Conservation (phyloP, 805 yeast species). For the Wickerhamomyces mucosus region DNA sequence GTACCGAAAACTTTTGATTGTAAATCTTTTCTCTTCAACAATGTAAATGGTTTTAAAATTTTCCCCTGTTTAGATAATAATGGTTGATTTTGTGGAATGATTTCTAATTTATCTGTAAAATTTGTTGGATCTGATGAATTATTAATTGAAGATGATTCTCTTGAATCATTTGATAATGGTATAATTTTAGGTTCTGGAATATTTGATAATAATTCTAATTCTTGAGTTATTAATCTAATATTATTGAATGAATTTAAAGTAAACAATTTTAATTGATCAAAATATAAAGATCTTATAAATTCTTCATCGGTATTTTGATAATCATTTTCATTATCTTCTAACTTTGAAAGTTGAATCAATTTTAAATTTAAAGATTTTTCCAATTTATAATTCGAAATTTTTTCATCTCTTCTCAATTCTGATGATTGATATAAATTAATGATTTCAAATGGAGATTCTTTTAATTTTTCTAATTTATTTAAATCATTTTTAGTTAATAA, state of each 20-base stretch:
- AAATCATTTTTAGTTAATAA: slow-evolving; percentile 30
- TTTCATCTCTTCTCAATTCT: slow-evolving; percentile 47
- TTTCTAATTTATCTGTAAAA: slow-evolving; percentile 59
- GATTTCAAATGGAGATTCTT: slow-evolving; percentile 24
- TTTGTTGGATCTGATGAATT: slow-evolving; percentile 24
- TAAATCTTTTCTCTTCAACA: slow-evolving; percentile 52
- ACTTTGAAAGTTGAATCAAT: slow-evolving; percentile 30
- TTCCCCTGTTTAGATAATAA: slow-evolving; percentile 65
- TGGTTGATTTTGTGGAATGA: slow-evolving; percentile 29
- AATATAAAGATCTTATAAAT: slow-evolving; percentile 39
- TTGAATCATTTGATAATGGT: slow-evolving; percentile 10
- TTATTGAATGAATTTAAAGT: slow-evolving; percentile 44
- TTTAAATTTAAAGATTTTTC: slow-evolving; percentile 45
- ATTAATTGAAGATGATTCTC: slow-evolving; percentile 11
- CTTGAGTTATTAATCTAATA: slow-evolving; percentile 55
- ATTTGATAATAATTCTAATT: slow-evolving; percentile 48
- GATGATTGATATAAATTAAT: slow-evolving; percentile 28
- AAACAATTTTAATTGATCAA: slow-evolving; percentile 44
- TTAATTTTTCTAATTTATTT: slow-evolving; percentile 27
- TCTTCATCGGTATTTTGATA: slow-evolving; percentile 52
- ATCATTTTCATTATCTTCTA: slow-evolving; percentile 24
- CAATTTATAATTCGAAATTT: slow-evolving; percentile 56
- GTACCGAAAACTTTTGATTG: slow-evolving; percentile 71
- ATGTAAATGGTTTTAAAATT: slow-evolving; percentile 75
- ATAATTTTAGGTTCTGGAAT: slow-evolving; percentile 27